phyloP scores from a whole-genome alignment of 306 rosid genomes.

The Quercus agrifolia region DNA sequence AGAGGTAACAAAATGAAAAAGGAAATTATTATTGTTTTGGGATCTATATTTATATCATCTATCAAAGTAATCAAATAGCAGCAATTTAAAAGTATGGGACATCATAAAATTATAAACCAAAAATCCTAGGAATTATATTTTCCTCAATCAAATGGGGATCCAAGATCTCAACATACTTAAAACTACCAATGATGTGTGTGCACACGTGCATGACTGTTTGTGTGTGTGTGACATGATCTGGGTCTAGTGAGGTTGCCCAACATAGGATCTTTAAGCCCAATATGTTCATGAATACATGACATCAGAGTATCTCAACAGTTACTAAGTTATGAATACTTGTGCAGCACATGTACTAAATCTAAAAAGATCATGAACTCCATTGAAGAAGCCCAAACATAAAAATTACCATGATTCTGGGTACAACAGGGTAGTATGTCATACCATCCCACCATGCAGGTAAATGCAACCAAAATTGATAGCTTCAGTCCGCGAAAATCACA shows the following conservation, averaged over 20 bases:
- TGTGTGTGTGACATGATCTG: neutral
- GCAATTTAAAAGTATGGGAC: neutral
- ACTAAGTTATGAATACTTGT: neutral
- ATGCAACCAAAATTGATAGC: slow-evolving; percentile 4
- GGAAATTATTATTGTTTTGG: neutral
- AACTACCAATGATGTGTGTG: neutral
- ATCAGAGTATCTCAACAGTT: neutral
- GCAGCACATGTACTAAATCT: neutral
- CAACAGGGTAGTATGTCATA: slow-evolving; percentile 2
- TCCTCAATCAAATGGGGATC: neutral
- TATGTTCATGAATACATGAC: neutral
- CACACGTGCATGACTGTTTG: neutral
- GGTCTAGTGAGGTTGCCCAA: neutral
- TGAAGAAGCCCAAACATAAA: neutral
- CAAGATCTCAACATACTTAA: neutral
- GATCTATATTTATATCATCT: neutral
- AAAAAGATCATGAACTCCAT: neutral
- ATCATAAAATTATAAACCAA: neutral
- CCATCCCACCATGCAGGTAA: slow-evolving; percentile 14
- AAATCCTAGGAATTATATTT: neutral
- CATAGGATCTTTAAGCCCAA: neutral
- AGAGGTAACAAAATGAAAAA: neutral
- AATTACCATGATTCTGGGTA: neutral
- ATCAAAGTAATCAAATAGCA: neutral
- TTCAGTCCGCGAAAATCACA: neutral